Evolutionary conservation across 1,284 basidiomycete genomes (phyloP), one percentile per base, ranked within the genome.

Genomic region (Gymnopus androsaceus): DNA sequence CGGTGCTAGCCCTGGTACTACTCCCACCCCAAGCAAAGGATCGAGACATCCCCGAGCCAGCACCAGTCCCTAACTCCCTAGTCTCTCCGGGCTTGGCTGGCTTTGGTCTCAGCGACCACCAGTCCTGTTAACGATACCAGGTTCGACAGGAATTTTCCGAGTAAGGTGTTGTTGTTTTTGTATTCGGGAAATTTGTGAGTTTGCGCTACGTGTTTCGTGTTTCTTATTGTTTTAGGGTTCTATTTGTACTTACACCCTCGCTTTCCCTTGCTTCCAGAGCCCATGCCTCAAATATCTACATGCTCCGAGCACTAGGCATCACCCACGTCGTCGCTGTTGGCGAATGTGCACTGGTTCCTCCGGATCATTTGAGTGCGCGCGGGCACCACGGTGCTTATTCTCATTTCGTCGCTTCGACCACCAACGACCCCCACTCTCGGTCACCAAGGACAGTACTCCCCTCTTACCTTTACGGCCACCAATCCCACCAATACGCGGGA

Each of bases 321-420:
- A 96, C 94, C 1, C 95, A 98, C 67, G 95, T 99, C 61, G 95
- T 99, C 31, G 95, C 93, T 3, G 94, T 98, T 3, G 96, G 96
- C 51, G 96, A 98, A 76, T 92, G 91, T 59, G 94, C 92, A 9
- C 82, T 95, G 19, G 77, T 90, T 1, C 89, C 90, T 2, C 88
- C 87, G 11, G 38, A 49, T 49, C 33, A 30, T 12, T 30, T 42
- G 21, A 28, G 15, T 28, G 51, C 59, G 17, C 54, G 61, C 14
- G 62, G 63, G 21, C 59, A 66, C n/a, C n/a, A n/a, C n/a, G n/a
- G n/a, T 41, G 57, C 59, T n/a, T n/a, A n/a, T n/a, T n/a, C n/a
- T n/a, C n/a, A n/a, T n/a, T n/a, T n/a, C n/a, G n/a, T n/a, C n/a
- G n/a, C 69, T 74, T 2, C 74, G n/a, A 2, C 80, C 59, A 77